phyloP scores from a whole-genome alignment of 306 rosid genomes.

The Styphnolobium japonicum region DNA sequence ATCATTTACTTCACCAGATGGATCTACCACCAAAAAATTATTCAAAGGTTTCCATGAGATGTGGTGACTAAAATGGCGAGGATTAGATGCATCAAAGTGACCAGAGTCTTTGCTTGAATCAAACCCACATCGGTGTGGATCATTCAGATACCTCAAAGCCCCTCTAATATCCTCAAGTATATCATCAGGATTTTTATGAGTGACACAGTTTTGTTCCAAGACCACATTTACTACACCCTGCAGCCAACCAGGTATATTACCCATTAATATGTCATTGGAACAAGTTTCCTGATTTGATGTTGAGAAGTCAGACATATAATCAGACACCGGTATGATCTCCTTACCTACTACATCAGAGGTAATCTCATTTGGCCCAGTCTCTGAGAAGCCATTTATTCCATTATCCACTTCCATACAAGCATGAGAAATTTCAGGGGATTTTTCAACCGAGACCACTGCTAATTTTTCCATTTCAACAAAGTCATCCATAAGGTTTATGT shows the following conservation, averaged over 20 bases:
- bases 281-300: slow-evolving; percentile 35
- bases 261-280: slow-evolving; percentile 23
- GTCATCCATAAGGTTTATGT: slow-evolving; percentile 85
- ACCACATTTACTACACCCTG: slow-evolving; percentile 52
- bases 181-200: slow-evolving; percentile 45
- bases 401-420: slow-evolving; percentile 36
- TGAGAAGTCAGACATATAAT: slow-evolving; percentile 33
- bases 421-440: slow-evolving; percentile 29
- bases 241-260: slow-evolving; percentile 59
- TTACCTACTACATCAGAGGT: slow-evolving; percentile 34
- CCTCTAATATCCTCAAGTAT: slow-evolving; percentile 50
- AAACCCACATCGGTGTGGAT: slow-evolving; percentile 19
- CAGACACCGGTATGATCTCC: slow-evolving; percentile 44
- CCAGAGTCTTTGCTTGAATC: slow-evolving; percentile 27
- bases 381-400: slow-evolving; percentile 39
- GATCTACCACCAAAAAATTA: slow-evolving; percentile 25
- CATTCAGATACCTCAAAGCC: slow-evolving; percentile 40
- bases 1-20: slow-evolving; percentile 25
- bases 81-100: slow-evolving; percentile 32
- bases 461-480: slow-evolving; percentile 92
- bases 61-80: slow-evolving; percentile 16
- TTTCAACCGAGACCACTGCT: slow-evolving; percentile 68
- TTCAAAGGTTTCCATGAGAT: slow-evolving; percentile 27
- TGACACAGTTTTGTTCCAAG: slow-evolving; percentile 46
- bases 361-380: slow-evolving; percentile 32